Conservation (phyloP, 306 rosid genomes). For the Corylus americana region DNA sequence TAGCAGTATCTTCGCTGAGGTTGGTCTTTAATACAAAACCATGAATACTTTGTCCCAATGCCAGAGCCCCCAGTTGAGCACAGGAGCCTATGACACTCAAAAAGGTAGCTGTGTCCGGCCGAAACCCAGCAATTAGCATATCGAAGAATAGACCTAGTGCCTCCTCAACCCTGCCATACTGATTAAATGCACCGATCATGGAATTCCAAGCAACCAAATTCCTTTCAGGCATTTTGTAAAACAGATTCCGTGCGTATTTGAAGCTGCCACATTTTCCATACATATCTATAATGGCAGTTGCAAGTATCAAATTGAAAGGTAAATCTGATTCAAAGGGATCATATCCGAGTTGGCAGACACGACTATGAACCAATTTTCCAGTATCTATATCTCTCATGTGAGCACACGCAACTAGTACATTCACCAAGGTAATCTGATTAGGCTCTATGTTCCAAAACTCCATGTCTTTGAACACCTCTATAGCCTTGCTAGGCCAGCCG, state of each 20-base stretch:
- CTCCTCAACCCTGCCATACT: constrained; percentile 47
- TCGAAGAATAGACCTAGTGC: constrained; percentile 46
- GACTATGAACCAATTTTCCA: constrained; percentile 53
- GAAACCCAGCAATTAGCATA: constrained; percentile 41
- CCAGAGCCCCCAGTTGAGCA: constrained; percentile 47
- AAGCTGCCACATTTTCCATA: constrained; percentile 75
- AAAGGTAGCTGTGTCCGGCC: constrained; percentile 57
- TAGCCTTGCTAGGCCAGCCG: constrained; percentile 35
- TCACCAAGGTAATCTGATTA: constrained; percentile 73
- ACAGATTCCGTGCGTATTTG: constrained; percentile 54
- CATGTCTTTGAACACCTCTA: constrained; percentile 57
- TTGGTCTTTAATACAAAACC: constrained; percentile 46
- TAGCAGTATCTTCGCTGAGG: constrained; percentile 37
- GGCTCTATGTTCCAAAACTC: constrained; percentile 48
- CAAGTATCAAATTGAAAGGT: constrained; percentile 56
- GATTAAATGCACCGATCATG: constrained; percentile 63
- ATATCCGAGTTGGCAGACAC: constrained; percentile 47
- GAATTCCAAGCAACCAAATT: constrained; percentile 69
- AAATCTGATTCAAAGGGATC: constrained; percentile 51
- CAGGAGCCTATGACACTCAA: constrained; percentile 55
- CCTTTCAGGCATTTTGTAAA: constrained; percentile 62
- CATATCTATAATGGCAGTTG: constrained; percentile 70
- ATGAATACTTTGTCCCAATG: constrained; percentile 65
- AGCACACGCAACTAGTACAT: constrained; percentile 72
- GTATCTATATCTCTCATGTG: constrained; percentile 54